phyloP scores from a whole-genome alignment of 257 asterid genomes.

The Solanum arcanum region DNA sequence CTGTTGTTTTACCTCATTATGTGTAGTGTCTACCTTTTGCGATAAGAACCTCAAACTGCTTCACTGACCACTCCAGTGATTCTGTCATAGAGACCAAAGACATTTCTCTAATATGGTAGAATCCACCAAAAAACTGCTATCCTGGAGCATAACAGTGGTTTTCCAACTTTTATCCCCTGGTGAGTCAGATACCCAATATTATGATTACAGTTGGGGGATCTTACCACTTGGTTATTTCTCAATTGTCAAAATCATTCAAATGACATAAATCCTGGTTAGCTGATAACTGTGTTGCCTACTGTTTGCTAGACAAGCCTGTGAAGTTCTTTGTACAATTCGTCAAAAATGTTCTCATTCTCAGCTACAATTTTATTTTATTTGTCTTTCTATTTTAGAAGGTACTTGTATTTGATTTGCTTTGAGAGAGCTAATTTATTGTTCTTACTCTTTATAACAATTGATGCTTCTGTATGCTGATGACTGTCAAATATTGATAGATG shows the following conservation, averaged over 20 bases:
- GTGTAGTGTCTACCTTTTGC: neutral
- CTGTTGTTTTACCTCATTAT: neutral
- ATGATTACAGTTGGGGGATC: neutral
- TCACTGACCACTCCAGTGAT: neutral
- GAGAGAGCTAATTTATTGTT: neutral
- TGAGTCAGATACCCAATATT: neutral
- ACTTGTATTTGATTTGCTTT: neutral
- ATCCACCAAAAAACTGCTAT: neutral
- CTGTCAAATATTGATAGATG: slow-evolving; percentile 31
- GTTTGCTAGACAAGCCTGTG: neutral
- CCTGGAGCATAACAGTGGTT: neutral
- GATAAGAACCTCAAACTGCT: neutral
- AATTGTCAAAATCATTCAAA: neutral
- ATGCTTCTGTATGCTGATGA: neutral
- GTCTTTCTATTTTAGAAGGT: neutral
- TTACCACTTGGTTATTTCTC: neutral
- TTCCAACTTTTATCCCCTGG: neutral
- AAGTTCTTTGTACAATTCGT: neutral
- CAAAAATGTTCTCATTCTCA: neutral
- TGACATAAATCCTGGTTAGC: neutral
- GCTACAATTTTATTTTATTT: neutral
- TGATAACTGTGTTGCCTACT: neutral
- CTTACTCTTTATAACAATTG: neutral
- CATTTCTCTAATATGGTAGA: neutral
- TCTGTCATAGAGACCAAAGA: neutral